Percentiles rank a stretch among this genome's conserved stretches.
Evolutionary conservation across 768 basidiomycete genomes (phyloP).

Genomic region (Russula foetens): DNA sequence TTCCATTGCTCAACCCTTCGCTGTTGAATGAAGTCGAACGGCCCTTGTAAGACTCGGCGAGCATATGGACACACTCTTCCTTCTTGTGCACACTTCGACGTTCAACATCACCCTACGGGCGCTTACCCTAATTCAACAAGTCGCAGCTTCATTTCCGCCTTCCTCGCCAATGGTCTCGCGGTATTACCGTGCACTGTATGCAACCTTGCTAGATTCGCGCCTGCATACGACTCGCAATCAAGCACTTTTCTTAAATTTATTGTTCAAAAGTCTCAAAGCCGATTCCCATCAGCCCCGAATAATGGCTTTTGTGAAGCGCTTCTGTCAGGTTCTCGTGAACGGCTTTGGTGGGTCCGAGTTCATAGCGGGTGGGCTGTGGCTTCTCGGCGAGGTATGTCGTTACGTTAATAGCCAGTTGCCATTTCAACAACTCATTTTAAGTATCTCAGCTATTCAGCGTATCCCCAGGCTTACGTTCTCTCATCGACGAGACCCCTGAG

Average conservation of each 20-base stretch:
- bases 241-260: conserved; percentile 91
- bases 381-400: conserved; percentile 70
- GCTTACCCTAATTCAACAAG: conserved; percentile 80
- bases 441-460: conserved; percentile 41
- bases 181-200: conserved; percentile 80
- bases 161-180: conserved; percentile 45
- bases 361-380: conserved; percentile 2
- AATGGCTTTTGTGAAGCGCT: conserved; percentile 5
- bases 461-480: conserved; percentile 36
- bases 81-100: conserved; percentile 89
- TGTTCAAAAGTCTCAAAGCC: conserved; percentile 51
- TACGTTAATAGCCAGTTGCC: neutral
- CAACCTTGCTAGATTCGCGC: conserved; percentile 78
- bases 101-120: conserved; percentile 97
- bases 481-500: conserved; percentile 26
- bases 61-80: conserved; percentile 90
- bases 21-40: neutral
- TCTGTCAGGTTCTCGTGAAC: conserved; percentile 29
- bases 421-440: neutral
- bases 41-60: conserved; percentile 53
- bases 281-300: neutral
- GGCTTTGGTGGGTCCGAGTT: conserved; percentile 6
- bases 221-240: conserved; percentile 83
- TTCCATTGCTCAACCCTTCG: neutral
- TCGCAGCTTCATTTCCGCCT: conserved; percentile 47